Percentiles rank a stretch among this genome's conserved stretches.
Evolutionary conservation across 768 basidiomycete species (phyloP).

Genomic region (Exidia glandulosa): DNA sequence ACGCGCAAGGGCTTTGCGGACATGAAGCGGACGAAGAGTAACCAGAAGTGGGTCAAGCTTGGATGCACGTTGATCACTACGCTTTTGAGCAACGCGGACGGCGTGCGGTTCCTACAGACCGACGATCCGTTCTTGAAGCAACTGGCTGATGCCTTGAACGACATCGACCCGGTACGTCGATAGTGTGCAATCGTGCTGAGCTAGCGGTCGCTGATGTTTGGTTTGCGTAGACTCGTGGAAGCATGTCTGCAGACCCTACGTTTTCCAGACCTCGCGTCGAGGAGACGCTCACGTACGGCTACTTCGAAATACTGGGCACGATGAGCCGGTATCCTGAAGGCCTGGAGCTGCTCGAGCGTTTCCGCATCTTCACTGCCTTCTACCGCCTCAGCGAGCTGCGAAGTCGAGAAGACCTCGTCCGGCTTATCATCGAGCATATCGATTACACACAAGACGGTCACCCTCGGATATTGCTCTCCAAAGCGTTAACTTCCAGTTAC

Average conservation of each 20-base stretch:
- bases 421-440: conserved; percentile 79
- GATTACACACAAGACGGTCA: conserved; percentile 87
- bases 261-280: conserved; percentile 78
- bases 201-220: conserved; percentile 5
- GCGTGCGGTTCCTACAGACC: conserved; percentile 61
- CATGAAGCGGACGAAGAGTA: conserved; percentile 61
- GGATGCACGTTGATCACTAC: conserved; percentile 77
- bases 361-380: conserved; percentile 89
- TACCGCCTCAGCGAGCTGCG: conserved; percentile 89
- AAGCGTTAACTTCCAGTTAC: conserved; percentile 89
- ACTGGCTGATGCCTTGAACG: conserved; percentile 76
- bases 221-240: conserved; percentile 11
- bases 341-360: conserved; percentile 84
- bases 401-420: conserved; percentile 85
- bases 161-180: conserved; percentile 78
- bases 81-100: conserved; percentile 73
- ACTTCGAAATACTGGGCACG: conserved; percentile 90
- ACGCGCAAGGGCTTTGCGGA: conserved; percentile 72
- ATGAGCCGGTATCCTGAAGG: conserved; percentile 85
- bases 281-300: conserved; percentile 79
- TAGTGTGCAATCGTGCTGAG: neutral
- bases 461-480: conserved; percentile 83
- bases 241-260: conserved; percentile 10
- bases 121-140: conserved; percentile 84
- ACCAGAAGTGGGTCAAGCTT: conserved; percentile 74